Evolutionary conservation across 2,329 filamentous ascomycete species (phyloP).

Genomic region (Coniochaeta hoffmannii): DNA sequence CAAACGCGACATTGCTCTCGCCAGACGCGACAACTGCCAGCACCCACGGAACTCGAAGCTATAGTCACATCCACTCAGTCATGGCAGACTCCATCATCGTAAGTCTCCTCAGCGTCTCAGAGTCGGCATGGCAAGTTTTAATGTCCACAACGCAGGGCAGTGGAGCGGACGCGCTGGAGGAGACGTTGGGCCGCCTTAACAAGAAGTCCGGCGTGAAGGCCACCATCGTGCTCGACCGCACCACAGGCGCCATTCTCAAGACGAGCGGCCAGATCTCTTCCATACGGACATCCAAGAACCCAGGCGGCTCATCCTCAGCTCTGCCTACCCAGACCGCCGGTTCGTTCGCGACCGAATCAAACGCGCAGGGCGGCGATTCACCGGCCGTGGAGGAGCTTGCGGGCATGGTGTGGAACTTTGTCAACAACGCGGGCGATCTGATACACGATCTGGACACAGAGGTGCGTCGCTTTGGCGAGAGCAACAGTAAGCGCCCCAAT

Average conservation of each 20-base stretch:
- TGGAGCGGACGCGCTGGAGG: constrained; percentile 54
- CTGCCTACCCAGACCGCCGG: constrained; percentile 25
- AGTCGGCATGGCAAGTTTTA: constrained; percentile 7
- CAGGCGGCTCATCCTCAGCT: constrained; percentile 9
- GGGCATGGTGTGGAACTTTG: constrained; percentile 67
- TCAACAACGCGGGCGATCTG: constrained; percentile 60
- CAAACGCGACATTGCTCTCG: background rate
- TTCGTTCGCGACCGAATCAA: constrained; percentile 34
- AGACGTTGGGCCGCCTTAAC: constrained; percentile 61
- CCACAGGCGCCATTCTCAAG: constrained; percentile 66
- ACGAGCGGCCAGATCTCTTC: constrained; percentile 62
- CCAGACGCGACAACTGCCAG: background rate
- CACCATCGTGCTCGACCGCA: constrained; percentile 66
- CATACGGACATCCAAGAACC: constrained; percentile 35
- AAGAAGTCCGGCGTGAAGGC: constrained; percentile 75
- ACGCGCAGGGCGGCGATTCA: constrained; percentile 38
- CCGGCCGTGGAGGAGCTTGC: constrained; percentile 66
- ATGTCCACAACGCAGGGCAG: constrained; percentile 24
- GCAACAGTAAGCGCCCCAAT: background rate
- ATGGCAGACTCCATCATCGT: constrained; percentile 14
- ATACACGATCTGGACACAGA: constrained; percentile 68
- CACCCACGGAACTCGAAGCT: constrained; percentile 42
- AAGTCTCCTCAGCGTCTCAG: background rate
- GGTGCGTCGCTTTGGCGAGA: constrained; percentile 29
- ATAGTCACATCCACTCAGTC: constrained; percentile 43